Evolutionary conservation across 2,329 filamentous ascomycete genomes (phyloP), one percentile per base, ranked within the genome.

Genomic region (Arachnomyces sp.): DNA sequence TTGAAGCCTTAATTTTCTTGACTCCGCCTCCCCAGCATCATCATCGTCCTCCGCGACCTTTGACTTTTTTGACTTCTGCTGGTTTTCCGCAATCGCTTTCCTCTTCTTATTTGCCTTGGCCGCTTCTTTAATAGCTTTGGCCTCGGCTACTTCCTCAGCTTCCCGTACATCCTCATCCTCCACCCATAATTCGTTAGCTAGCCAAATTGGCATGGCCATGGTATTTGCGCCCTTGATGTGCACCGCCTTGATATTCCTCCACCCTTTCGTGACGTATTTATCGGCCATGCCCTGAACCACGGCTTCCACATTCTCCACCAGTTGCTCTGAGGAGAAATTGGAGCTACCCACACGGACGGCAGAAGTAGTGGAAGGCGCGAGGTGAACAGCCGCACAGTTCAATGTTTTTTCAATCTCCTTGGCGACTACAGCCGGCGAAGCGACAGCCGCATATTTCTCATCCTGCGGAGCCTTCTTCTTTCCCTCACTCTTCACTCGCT

Each of bases 151-250:
- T 30, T 61, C 55, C 30, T 62, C 66, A 48, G 75, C 68, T 4
- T 71, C 67, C 32, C 92, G 69, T 5, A 95, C 78, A 56, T 86
- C 81, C 45, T 79, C 74, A 44, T 82, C 77, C 49, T 92, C 85
- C 12, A 82, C 65, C 88, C 92, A 98, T 48, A 98, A 73, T 72
- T 95, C 88, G 52, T 88, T 83, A 3, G 90, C 85, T 58, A 95
- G 69, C 86, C 88, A 98, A 59, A 98, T 81, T n/a, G 92, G 92
- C 56, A 98, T 73, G 7, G 90, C 84, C 45, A 82, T 83, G 3
- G 90, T 95, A 57, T 86, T 80, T 18, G 86, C 83, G 3, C 87
- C 86, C 74, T 96, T 98, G 71, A 98, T 74, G 63, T 94, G 88
- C 46, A 98, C 69, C 47, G 78, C 78, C 63, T 82, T 82, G 48